Evolutionary conservation across 768 basidiomycete species (phyloP).

Genomic region (Hygrocybe punicea): DNA sequence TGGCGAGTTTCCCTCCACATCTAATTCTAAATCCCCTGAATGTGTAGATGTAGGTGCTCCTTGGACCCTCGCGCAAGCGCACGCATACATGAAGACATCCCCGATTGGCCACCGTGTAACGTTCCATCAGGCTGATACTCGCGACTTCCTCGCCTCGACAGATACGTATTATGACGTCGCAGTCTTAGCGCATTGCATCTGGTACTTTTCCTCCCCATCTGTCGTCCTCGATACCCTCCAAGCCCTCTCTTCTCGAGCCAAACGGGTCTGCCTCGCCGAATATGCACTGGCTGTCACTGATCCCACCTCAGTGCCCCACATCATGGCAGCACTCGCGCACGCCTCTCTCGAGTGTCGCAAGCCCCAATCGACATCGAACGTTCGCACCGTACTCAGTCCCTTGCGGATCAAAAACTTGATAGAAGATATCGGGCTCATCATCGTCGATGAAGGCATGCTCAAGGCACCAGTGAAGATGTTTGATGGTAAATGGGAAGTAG

Average conservation of each 20-base stretch:
- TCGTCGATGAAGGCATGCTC: conserved; percentile 21
- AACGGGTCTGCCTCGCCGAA: conserved; percentile 33
- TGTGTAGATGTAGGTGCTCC: conserved; percentile 27
- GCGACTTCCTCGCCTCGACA: conserved; percentile 23
- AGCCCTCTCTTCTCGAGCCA: conserved; percentile 23
- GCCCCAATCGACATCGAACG: conserved; percentile 26
- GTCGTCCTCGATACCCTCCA: conserved; percentile 27
- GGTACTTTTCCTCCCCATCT: conserved; percentile 40
- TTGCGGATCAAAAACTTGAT: conserved; percentile 27
- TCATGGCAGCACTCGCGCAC: conserved; percentile 37
- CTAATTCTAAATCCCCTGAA: background rate
- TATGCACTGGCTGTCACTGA: conserved; percentile 27
- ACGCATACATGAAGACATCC: conserved; percentile 27
- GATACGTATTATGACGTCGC: conserved; percentile 29
- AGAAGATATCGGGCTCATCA: conserved; percentile 18
- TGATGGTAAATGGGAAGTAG: conserved; percentile 39
- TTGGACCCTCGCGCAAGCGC: conserved; percentile 37
- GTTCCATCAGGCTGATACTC: conserved; percentile 31
- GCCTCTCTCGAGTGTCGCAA: conserved; percentile 34
- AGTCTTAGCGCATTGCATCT: conserved; percentile 36
- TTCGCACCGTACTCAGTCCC: conserved; percentile 38
- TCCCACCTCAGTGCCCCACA: conserved; percentile 26
- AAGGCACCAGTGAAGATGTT: conserved; percentile 22
- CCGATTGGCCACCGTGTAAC: conserved; percentile 34
- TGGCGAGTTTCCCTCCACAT: conserved; percentile 18